Evolutionary conservation across 768 basidiomycete species (phyloP), one percentile per base, ranked within the genome.

Genomic region (Pisolithus tinctorius): DNA sequence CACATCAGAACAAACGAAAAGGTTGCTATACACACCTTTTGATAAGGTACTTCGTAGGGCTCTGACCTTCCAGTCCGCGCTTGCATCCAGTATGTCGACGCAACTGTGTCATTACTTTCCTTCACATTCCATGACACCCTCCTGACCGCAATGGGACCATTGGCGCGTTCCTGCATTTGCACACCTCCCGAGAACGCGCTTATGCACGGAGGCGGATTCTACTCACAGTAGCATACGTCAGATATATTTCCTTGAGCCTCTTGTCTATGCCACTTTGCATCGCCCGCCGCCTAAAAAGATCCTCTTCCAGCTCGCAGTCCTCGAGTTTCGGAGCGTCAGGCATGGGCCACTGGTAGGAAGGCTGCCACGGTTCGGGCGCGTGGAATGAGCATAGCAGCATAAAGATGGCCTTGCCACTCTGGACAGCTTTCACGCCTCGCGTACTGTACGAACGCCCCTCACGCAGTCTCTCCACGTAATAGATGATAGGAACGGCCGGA

Each of bases 311-410:
- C 48, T 77, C 76, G 59, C 86, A 88, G 17, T 82, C 70, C 30
- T 88, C 85, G 0, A 87, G 83, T 16, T 57, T 60, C 4, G 75
- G 72, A 7, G 73, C 79, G 16, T 75, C 71, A 0, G 88, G 88
- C 76, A 86, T 83, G 3, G 78, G 67, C 77, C 80, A 84, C 52
- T 87, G 84, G 58, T 83, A 74, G 8, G 70, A 63, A 1, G 82
- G 86, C 60, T 89, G 88, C 78, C 80, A 81, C 9, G 81, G 80
- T 61, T 93, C 90, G 3, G 86, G 85, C 47, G 72, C 75, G 55
- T 92, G 88, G 74, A 90, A 93, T 4, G 89, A 92, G 64, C 87
- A 91, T 53, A 88, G 62, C 69, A 91, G 73, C 39, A 85, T 75
- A 63, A 81, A 81, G 51, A 81, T 70, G n/a, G 65, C 63, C 41